A percentile compares a stretch with the other conserved stretches of the same genome.
Evolutionary conservation across 176 grass and related monocot species (phyloP).

Genomic region (Olyra latifolia): DNA sequence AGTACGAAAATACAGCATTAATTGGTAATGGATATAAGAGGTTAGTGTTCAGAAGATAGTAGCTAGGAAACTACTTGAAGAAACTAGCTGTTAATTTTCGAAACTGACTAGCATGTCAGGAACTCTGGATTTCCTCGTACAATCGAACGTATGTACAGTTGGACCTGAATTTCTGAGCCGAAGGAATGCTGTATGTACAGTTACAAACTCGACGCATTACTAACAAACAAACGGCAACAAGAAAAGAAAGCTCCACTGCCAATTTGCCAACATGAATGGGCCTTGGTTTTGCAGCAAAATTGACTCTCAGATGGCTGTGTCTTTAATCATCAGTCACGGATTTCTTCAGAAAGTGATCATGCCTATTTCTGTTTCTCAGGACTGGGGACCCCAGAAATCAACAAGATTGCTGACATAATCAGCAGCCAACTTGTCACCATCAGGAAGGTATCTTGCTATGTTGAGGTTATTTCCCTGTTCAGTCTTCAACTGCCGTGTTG

Average conservation of each 20-base stretch:
- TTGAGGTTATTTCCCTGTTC: slow-evolving; percentile 7
- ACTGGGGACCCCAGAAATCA: background rate
- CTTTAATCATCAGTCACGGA: background rate
- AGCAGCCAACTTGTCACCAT: slow-evolving; percentile 12
- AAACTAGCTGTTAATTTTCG: background rate
- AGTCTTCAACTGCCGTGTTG: slow-evolving; percentile 76
- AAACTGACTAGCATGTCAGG: background rate
- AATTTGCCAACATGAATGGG: background rate
- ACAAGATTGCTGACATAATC: background rate
- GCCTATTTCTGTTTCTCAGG: background rate
- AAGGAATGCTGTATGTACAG: slow-evolving; percentile 13
- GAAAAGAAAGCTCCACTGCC: background rate
- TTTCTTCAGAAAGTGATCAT: slow-evolving; percentile 10
- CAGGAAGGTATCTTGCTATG: background rate
- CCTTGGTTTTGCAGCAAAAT: background rate
- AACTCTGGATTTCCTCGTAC: background rate
- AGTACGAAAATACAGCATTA: background rate
- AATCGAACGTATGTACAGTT: slow-evolving; percentile 14
- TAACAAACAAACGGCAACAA: background rate
- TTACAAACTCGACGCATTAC: background rate
- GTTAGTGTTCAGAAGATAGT: background rate
- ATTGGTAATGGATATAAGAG: background rate
- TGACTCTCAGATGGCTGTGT: background rate
- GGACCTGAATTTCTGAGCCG: background rate
- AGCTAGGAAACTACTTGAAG: background rate